Percentiles rank a stretch among this genome's conserved stretches.
Evolutionary conservation across 2,329 filamentous ascomycete genomes (phyloP).

Genomic region (Sphaceloma murrayae): DNA sequence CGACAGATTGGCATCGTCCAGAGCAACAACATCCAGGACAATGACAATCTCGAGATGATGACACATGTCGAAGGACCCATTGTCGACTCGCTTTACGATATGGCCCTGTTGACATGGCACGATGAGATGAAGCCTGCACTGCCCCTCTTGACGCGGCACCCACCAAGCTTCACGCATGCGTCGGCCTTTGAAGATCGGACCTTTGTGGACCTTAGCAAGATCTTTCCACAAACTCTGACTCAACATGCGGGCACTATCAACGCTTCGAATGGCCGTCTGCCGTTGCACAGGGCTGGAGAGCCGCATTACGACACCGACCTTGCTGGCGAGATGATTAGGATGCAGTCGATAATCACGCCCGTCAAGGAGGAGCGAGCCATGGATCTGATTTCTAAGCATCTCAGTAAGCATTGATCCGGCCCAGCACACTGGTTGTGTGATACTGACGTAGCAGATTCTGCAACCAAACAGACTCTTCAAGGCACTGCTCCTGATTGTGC

Average conservation of each 20-base stretch:
- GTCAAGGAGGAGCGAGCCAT: conserved; percentile 35
- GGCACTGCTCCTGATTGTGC: conserved; percentile 45
- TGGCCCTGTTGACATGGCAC: conserved; percentile 63
- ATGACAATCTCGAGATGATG: conserved; percentile 77
- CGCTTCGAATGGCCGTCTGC: conserved; percentile 29
- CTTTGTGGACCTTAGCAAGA: conserved; percentile 23
- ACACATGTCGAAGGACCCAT: conserved; percentile 65
- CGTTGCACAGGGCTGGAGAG: conserved; percentile 49
- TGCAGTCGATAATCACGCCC: conserved; percentile 49
- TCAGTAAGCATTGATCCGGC: conserved; percentile 37
- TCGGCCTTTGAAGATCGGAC: conserved; percentile 27
- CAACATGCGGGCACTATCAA: conserved; percentile 11
- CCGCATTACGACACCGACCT: conserved; percentile 57
- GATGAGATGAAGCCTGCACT: conserved; percentile 51
- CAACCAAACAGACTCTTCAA: conserved; percentile 24
- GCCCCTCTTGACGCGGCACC: conserved; percentile 34
- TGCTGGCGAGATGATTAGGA: conserved; percentile 50
- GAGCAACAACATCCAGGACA: conserved; percentile 66
- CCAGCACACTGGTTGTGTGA: neutral
- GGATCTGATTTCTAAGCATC: conserved; percentile 52
- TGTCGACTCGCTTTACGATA: conserved; percentile 66
- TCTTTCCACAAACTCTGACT: neutral
- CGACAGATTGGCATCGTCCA: conserved; percentile 59
- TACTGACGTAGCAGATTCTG: conserved; percentile 10
- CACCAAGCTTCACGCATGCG: conserved; percentile 8